phyloP scores from a whole-genome alignment of 495 filamentous ascomycete genomes.

The Cladorrhinum samala region DNA sequence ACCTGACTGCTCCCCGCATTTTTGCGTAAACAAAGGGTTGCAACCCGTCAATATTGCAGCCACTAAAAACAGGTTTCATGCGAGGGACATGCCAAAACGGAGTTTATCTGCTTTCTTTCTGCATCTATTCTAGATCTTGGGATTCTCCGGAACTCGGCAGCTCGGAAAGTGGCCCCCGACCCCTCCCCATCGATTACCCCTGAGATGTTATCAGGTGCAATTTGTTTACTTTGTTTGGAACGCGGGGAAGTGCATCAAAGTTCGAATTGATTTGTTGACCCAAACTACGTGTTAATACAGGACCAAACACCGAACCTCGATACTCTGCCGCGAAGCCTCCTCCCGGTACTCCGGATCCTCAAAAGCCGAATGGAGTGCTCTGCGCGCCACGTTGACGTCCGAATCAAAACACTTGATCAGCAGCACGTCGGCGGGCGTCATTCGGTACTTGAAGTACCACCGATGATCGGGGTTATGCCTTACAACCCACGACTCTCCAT shows the following conservation, averaged over 20 bases:
- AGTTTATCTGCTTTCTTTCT: neutral
- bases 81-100: neutral
- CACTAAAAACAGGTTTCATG: neutral
- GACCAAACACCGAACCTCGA: constrained; percentile 55
- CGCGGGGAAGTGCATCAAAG: too few relatives aligned
- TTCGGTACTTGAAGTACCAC: constrained; percentile 70
- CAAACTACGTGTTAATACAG: constrained; percentile 17
- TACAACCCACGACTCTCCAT: constrained; percentile 68
- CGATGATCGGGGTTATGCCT: constrained; percentile 47
- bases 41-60: neutral
- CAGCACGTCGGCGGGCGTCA: constrained; percentile 51
- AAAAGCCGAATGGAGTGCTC: constrained; percentile 59
- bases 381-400: constrained; percentile 52
- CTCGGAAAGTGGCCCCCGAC: too few relatives aligned
- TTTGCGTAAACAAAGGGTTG: neutral
- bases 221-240: neutral
- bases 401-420: constrained; percentile 66
- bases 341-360: constrained; percentile 44
- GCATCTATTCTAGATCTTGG: neutral
- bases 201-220: neutral
- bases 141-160: neutral
- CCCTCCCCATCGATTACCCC: too few relatives aligned
- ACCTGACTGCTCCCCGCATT: constrained; percentile 6
- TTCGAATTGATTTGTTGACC: neutral
- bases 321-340: constrained; percentile 48